phyloP scores from a whole-genome alignment of 139 green algal genomes.

The Chlamydomonas schloesseri region DNA sequence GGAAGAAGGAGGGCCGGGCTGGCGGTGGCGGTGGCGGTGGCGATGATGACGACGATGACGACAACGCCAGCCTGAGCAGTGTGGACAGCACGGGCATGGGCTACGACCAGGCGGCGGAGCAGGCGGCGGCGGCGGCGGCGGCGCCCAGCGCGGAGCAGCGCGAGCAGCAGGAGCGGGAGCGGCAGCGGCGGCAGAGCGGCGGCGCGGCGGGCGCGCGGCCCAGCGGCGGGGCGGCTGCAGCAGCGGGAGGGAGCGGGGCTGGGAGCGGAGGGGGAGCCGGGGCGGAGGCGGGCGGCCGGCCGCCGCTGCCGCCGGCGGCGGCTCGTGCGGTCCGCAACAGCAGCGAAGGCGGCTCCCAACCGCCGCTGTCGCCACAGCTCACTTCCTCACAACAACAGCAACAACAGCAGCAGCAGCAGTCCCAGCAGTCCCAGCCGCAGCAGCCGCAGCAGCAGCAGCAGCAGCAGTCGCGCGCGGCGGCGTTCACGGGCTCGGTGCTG shows the following conservation, averaged over 20 bases:
- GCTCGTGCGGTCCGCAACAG: background rate
- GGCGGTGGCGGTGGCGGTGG: background rate
- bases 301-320: slow-evolving; percentile 5
- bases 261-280: background rate
- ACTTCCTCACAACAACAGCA: too few relatives aligned
- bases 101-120: background rate
- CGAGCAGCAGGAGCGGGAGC: background rate
- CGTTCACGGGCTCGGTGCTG: background rate
- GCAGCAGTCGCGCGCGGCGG: background rate
- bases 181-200: background rate
- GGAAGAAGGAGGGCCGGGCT: too few relatives aligned
- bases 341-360: slow-evolving; percentile 2
- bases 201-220: background rate
- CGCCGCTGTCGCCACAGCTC: background rate
- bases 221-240: background rate
- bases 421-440: too few relatives aligned
- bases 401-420: background rate
- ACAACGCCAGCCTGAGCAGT: slow-evolving; percentile 22
- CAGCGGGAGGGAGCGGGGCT: background rate
- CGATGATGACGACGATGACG: background rate
- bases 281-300: background rate
- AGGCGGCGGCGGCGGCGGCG: background rate
- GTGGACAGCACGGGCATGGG: slow-evolving; percentile 24
- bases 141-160: background rate
- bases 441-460: background rate